These are phyloP conservation scores for Nigrospora osmanthi DNA, from an alignment of 2,329 filamentous ascomycete species.

Conservation along the genomic window DNA sequence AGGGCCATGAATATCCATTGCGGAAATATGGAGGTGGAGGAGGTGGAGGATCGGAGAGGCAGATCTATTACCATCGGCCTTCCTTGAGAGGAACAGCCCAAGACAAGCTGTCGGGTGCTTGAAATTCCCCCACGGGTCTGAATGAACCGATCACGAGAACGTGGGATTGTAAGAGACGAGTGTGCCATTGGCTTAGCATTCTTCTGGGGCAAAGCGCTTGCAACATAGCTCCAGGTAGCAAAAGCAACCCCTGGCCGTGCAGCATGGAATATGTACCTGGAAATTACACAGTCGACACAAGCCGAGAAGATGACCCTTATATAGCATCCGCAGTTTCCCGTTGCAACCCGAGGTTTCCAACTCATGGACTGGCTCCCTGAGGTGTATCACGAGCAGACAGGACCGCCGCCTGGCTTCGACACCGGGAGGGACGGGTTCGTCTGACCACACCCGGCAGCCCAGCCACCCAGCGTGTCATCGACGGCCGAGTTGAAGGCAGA, in stretches of 20 bases:
- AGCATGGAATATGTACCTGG: too few species aligned
- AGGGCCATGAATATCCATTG: slow-evolving; percentile 38
- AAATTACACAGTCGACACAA: too few species aligned
- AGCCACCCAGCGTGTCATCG: slow-evolving; percentile 32
- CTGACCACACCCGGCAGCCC: slow-evolving; percentile 22
- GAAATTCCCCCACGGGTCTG: slow-evolving; percentile 28
- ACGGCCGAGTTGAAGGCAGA: slow-evolving; percentile 31
- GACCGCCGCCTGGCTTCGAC: slow-evolving; percentile 14
- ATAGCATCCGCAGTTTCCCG: too few species aligned
- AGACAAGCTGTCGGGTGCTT: slow-evolving; percentile 27
- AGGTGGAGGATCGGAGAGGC: slow-evolving; percentile 22
- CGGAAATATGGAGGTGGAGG: slow-evolving; percentile 25
- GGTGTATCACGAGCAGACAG: slow-evolving; percentile 13
- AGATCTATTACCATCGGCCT: slow-evolving; percentile 10
- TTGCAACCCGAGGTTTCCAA: too few species aligned
- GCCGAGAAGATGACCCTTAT: too few species aligned
- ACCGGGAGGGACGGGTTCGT: slow-evolving; percentile 23
- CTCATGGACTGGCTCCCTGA: too few species aligned
- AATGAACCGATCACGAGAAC: slow-evolving; percentile 20
- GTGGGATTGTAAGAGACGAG: slow-evolving; percentile 8
- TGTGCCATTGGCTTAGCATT: too few species aligned
- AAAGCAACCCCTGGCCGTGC: too few species aligned
- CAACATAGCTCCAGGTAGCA: too few species aligned
- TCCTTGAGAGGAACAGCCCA: slow-evolving; percentile 28
- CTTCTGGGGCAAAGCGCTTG: too few species aligned